These are phyloP conservation scores for Oryza australiensis DNA, from an alignment of 176 grass and related monocot species.

Conservation along the genomic window DNA sequence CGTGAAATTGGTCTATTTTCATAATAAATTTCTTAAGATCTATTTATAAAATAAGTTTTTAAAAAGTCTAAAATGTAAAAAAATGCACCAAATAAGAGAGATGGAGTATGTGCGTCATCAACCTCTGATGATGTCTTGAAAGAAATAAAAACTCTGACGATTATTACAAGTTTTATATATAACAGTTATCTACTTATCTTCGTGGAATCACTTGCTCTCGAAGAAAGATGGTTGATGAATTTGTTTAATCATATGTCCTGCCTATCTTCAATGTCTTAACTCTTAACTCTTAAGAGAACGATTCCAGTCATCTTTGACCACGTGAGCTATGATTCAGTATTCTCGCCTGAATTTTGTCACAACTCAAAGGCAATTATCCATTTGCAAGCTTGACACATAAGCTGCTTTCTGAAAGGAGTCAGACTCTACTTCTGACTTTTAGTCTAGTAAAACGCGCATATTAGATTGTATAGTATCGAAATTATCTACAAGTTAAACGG, in stretches of 20 bases:
- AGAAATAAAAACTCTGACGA: background rate
- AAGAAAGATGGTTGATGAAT: background rate
- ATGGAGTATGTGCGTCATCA: too few relatives aligned
- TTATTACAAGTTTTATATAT: background rate
- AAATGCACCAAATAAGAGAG: too few relatives aligned
- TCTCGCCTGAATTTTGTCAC: background rate
- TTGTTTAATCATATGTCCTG: background rate
- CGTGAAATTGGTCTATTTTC: too few relatives aligned
- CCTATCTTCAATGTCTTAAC: background rate
- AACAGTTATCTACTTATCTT: background rate
- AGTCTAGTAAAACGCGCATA: too few relatives aligned
- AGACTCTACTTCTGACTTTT: background rate
- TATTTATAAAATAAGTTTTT: too few relatives aligned
- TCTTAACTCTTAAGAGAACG: background rate
- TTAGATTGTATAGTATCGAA: too few relatives aligned
- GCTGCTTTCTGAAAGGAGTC: background rate
- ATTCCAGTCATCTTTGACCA: background rate
- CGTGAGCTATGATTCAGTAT: background rate
- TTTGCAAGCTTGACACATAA: background rate
- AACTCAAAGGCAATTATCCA: background rate
- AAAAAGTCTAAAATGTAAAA: too few relatives aligned
- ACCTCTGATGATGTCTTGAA: too few relatives aligned
- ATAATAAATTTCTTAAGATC: too few relatives aligned
- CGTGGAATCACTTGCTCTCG: background rate
- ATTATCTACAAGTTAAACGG: background rate